Base-by-base conservation (phyloP, 2,329 filamentous ascomycete genomes). In the Dactylellina haptotyla region DNA sequence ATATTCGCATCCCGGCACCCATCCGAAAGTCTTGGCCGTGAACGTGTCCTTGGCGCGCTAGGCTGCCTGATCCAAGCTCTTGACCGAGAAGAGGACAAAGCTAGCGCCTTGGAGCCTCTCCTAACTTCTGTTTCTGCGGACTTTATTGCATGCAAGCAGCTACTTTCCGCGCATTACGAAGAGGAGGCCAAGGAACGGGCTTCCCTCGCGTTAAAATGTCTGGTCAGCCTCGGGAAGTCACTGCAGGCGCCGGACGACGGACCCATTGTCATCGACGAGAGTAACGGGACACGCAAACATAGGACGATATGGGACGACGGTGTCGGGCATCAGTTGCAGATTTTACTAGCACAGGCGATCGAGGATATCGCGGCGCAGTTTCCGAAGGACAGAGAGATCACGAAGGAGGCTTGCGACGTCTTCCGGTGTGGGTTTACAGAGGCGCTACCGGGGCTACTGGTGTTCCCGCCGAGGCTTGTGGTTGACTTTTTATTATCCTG, bases 391-490 rank as follows among this genome's bases (percentile, higher is more conserved):
- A 85, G 87, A 20, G 91, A 93, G 76, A 85, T 92, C 9, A 85
- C 90, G 20, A 90, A 93, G 77, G 84, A 87, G 2, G 87, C 89
- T 32, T 95, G 91, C 80, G 85, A 84, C 66, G 86, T 93, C 51
- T 84, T 94, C 54, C 87, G 88, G 41, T 86, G 88, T 18, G 92
- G 92, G 0, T 93, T 93, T 78, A 88, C 88, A 0, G 92, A 96
- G 80, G 85, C 84, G 0, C 86, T 88, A 25, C 87, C 89, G 2
- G 91, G 91, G 0, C 90, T 91, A 0, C 94, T 95, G 77, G 90
- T 93, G 6, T 87, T 96, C 72, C 85, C 89, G 1, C 84, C 89
- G 0, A 82, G 84, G 0, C 84, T 87, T 75, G 87, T 91, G n/a
- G 86, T 88, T 9, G 84, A 87, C 43, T 90, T 90, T 79, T 84